Base-by-base conservation (phyloP, 2,329 filamentous ascomycete genomes). In the Penicillium italicum region DNA sequence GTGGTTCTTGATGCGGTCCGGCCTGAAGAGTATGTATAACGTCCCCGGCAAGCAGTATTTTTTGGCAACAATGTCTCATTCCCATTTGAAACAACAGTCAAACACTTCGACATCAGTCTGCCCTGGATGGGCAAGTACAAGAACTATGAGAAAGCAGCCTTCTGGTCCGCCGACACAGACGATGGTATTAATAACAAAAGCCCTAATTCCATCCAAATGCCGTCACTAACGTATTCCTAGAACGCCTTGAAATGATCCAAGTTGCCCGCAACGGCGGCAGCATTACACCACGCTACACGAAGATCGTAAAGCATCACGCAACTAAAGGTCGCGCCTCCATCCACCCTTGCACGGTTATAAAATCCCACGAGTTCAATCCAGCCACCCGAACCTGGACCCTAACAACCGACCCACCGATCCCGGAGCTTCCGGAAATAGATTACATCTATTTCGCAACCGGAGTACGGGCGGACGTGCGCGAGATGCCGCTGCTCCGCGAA, bases 121-220 rank as follows among this genome's bases (percentile, higher is more conserved):
- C 80, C 83, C 45, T 94, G 90, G 90, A 88, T 93, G 71, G 88
- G 87, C 10, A 93, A 93, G 69, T 93, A 89, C 71, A 85, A 86
- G 53, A 93, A 93, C 68, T 82, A 85, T 51, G 85, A 89, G 62
- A 88, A 92, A 68, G 86, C 89, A 0, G 80, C 81, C 0, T 94
- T 92, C 71, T 92, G 88, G 87, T 84, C 83, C 7, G 87, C 88
- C 4, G 88, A 91, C 62, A 83, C 82, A 6, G 86, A 90, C 57
- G 80, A 85, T 65, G 76, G 78, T 76, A 51, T 28, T 33, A 26
- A 22, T 5, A 10, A 24, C 31, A 16, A 28, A 63, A 55, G 65
- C 43, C 44, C 24, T 36, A 24, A 44, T 5, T 28, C 5, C 4
- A 34, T 9, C 2, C 9, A 22, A 33, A n/a, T 14, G 41, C 18